Conservation (phyloP, 139 green algal species). For the Chlorella sp. region DNA sequence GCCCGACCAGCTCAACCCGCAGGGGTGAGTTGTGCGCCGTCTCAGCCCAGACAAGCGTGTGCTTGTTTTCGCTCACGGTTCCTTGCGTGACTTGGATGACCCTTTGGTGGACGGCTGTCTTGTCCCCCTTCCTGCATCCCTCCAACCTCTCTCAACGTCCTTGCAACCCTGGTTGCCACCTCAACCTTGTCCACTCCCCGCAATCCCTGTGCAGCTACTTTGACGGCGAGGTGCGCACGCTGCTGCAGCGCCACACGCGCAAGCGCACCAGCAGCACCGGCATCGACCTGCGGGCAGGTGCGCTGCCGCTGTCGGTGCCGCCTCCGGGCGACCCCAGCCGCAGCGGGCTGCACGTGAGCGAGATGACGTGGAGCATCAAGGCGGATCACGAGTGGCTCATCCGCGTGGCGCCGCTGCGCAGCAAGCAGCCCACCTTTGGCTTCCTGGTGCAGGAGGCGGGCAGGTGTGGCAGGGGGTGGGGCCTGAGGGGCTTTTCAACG, state of each 20-base stretch:
- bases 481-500: too few relatives aligned
- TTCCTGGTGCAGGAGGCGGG: conserved; percentile 50
- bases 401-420: conserved; percentile 32
- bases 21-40: conserved; percentile 57
- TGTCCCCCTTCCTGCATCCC: background rate
- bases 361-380: conserved; percentile 55
- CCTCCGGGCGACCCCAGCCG: conserved; percentile 27
- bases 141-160: too few relatives aligned
- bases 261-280: conserved; percentile 39
- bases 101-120: background rate
- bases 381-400: conserved; percentile 47
- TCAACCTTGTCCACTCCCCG: background rate
- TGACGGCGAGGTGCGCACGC: conserved; percentile 46
- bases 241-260: conserved; percentile 42
- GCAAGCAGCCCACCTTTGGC: conserved; percentile 28
- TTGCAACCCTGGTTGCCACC: too few relatives aligned
- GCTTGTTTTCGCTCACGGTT: too few relatives aligned
- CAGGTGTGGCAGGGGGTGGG: conserved; percentile 20
- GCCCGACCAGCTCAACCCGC: conserved; percentile 81
- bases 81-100: too few relatives aligned
- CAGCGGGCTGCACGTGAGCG: background rate
- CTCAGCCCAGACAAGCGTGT: too few relatives aligned
- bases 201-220: conserved; percentile 25
- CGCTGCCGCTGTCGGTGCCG: conserved; percentile 51
- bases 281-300: conserved; percentile 58